A percentile compares a stretch with the other conserved stretches of the same genome.
phyloP scores from a whole-genome alignment of 768 basidiomycete genomes.

The Kwoniella dendrophila region DNA sequence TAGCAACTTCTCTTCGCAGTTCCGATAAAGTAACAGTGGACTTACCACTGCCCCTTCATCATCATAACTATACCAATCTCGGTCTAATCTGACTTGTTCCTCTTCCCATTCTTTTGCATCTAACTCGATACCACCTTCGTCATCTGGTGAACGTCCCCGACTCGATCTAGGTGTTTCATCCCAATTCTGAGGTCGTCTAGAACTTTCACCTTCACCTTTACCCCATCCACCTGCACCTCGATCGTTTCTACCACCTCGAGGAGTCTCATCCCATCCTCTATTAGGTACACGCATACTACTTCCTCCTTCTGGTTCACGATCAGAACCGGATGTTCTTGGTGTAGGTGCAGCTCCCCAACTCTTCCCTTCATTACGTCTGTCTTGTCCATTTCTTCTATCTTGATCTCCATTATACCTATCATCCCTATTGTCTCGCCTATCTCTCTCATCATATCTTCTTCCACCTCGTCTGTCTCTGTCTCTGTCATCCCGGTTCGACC shows the following conservation, averaged over 20 bases:
- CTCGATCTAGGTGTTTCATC: slow-evolving; percentile 50
- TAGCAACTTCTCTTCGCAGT: not conserved
- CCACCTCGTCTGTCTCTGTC: slow-evolving; percentile 56
- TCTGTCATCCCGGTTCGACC: slow-evolving; percentile 57
- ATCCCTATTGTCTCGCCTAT: slow-evolving; percentile 61
- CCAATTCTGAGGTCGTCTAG: slow-evolving; percentile 37
- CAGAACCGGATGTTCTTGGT: slow-evolving; percentile 41
- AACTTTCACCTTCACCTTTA: slow-evolving; percentile 64
- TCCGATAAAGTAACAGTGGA: not conserved
- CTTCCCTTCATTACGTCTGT: slow-evolving; percentile 25
- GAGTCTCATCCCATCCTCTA: slow-evolving; percentile 92
- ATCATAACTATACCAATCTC: slow-evolving; percentile 94
- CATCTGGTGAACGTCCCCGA: slow-evolving; percentile 30
- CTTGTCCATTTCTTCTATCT: slow-evolving; percentile 58
- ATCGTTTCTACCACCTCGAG: slow-evolving; percentile 60
- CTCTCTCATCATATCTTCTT: slow-evolving; percentile 58
- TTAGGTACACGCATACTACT: slow-evolving; percentile 83
- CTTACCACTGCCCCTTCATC: slow-evolving; percentile 78
- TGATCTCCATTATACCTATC: slow-evolving; percentile 50
- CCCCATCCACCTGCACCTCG: slow-evolving; percentile 70
- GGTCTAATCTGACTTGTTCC: slow-evolving; percentile 84
- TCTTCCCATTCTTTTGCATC: slow-evolving; percentile 95
- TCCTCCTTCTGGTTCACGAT: slow-evolving; percentile 58
- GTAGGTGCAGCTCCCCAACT: slow-evolving; percentile 55
- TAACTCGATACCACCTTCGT: slow-evolving; percentile 55